These are phyloP conservation scores for Ziziphus jujuba DNA, from an alignment of 306 rosid species.

Conservation along the genomic window DNA sequence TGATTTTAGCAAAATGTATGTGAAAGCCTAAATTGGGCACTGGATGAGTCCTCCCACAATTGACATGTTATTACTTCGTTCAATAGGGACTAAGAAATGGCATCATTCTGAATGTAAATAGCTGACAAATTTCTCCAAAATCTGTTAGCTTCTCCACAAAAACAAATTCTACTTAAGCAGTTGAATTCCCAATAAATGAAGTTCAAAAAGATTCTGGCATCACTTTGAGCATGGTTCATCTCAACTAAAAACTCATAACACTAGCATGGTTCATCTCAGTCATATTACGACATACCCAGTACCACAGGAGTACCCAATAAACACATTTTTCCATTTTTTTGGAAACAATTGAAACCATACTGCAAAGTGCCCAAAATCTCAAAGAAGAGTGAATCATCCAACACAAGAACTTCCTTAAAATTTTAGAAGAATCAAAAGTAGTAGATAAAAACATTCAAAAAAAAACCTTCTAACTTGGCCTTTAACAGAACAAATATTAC, in stretches of 20 bases:
- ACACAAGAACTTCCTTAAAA: neutral
- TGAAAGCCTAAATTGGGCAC: neutral
- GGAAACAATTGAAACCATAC: neutral
- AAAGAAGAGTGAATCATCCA: neutral
- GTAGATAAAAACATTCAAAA: neutral
- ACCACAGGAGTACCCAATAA: neutral
- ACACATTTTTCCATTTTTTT: neutral
- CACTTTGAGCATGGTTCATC: neutral
- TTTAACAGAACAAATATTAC: constrained; percentile 42
- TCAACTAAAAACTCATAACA: neutral
- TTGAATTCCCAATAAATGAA: neutral
- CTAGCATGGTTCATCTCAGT: neutral
- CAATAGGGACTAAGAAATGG: neutral
- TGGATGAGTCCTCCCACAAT: neutral
- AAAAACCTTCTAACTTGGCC: constrained; percentile 6
- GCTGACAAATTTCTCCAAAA: neutral
- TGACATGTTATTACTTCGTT: neutral
- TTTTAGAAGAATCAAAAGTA: neutral
- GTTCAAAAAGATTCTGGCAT: neutral
- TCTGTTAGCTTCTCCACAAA: neutral
- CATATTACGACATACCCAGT: neutral
- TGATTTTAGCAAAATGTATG: neutral
- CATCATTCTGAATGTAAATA: neutral
- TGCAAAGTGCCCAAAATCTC: neutral
- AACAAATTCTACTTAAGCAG: neutral